A percentile compares a stretch with the other conserved stretches of the same genome.
phyloP scores from a whole-genome alignment of 805 yeast species.

The Starmerella bombicola region DNA sequence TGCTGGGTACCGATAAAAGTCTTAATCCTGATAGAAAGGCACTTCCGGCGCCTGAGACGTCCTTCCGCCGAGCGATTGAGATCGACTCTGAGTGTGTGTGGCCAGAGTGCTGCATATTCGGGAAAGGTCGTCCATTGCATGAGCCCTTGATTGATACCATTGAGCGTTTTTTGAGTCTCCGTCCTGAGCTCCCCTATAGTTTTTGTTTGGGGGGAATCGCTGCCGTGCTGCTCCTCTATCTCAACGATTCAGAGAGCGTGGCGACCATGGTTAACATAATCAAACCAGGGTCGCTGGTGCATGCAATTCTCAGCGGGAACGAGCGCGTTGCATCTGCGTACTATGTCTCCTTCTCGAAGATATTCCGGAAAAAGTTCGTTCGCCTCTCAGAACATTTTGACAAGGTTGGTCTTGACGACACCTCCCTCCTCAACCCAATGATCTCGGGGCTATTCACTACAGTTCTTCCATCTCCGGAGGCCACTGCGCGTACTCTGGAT shows the following conservation, averaged over 20 bases:
- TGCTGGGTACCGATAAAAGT: slow-evolving; percentile 21
- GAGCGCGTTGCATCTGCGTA: slow-evolving; percentile 30
- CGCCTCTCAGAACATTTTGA: slow-evolving; percentile 41
- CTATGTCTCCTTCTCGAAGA: slow-evolving; percentile 37
- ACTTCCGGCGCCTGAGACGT: neutral
- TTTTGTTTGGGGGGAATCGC: slow-evolving; percentile 33
- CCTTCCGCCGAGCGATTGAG: neutral
- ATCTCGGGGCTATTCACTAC: slow-evolving; percentile 36
- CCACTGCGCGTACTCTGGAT: slow-evolving; percentile 42
- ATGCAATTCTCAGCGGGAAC: slow-evolving; percentile 27
- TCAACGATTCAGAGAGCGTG: slow-evolving; percentile 32
- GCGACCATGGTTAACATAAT: slow-evolving; percentile 33
- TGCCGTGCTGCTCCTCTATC: slow-evolving; percentile 33
- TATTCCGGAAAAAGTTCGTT: slow-evolving; percentile 36
- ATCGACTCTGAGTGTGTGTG: slow-evolving; percentile 27
- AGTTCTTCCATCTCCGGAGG: slow-evolving; percentile 35
- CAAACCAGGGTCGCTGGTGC: slow-evolving; percentile 27
- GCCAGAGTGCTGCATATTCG: slow-evolving; percentile 33
- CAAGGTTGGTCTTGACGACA: slow-evolving; percentile 32
- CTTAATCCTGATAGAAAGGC: neutral
- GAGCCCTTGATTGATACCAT: slow-evolving; percentile 30
- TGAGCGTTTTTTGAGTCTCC: slow-evolving; percentile 26
- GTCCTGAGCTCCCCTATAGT: slow-evolving; percentile 28
- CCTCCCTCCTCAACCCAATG: slow-evolving; percentile 35
- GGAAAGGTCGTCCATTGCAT: slow-evolving; percentile 27